Percentiles rank a stretch among this genome's conserved stretches.
Conservation (phyloP, 495 filamentous ascomycete species). For the Pyrenopolyporus hunteri region DNA sequence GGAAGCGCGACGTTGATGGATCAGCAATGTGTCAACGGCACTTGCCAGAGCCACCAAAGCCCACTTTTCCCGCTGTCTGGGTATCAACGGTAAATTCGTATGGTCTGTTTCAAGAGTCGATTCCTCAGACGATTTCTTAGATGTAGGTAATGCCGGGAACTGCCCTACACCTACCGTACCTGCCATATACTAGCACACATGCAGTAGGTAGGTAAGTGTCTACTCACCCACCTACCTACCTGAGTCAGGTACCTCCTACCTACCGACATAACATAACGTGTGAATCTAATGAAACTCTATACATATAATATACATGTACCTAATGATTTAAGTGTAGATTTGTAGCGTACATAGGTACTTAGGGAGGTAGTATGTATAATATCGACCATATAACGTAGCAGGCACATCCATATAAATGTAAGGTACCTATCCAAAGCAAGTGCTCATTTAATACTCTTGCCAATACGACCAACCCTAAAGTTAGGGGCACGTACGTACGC, state of each 20-base stretch:
- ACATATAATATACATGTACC: too few relatives aligned
- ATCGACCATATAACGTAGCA: too few relatives aligned
- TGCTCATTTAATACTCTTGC: too few relatives aligned
- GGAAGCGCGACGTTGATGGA: slow-evolving; percentile 22
- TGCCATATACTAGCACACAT: not conserved
- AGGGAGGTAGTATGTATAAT: too few relatives aligned
- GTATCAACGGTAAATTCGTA: slow-evolving; percentile 26
- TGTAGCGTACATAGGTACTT: too few relatives aligned
- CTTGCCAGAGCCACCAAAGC: slow-evolving; percentile 33
- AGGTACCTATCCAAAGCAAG: too few relatives aligned
- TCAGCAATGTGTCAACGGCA: slow-evolving; percentile 40
- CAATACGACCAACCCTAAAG: too few relatives aligned
- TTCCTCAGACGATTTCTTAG: not conserved
- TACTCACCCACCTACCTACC: not conserved
- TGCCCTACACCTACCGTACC: not conserved
- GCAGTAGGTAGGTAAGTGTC: not conserved
- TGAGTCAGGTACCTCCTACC: not conserved
- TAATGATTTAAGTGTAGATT: too few relatives aligned
- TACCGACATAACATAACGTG: not conserved
- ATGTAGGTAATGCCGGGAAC: not conserved
- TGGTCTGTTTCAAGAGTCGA: slow-evolving; percentile 30
- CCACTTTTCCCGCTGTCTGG: slow-evolving; percentile 29
- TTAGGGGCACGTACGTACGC: too few relatives aligned
- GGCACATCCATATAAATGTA: too few relatives aligned
- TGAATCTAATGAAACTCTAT: too few relatives aligned